Conservation (phyloP, 2,329 filamentous ascomycete genomes). For the Aspergillus sergii region DNA sequence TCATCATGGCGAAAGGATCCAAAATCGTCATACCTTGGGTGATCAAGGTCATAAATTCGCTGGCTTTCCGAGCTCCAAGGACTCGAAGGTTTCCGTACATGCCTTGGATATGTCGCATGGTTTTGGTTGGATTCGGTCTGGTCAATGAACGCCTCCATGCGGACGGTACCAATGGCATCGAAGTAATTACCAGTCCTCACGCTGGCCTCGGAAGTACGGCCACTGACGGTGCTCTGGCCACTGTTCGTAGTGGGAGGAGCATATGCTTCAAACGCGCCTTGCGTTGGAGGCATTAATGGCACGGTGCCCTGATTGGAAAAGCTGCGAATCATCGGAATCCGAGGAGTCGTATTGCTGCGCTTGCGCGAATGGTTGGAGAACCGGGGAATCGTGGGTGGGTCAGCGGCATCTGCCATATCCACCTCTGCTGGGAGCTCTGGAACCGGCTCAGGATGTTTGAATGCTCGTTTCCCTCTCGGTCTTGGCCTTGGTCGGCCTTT, state of each 20-base stretch:
- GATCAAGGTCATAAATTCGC: slow-evolving; percentile 33
- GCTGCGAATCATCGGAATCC: slow-evolving; percentile 71
- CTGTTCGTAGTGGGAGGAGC: slow-evolving; percentile 39
- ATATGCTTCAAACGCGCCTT: slow-evolving; percentile 62
- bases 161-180: slow-evolving; percentile 84
- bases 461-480: slow-evolving; percentile 44
- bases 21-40: slow-evolving; percentile 37
- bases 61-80: slow-evolving; percentile 35
- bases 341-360: slow-evolving; percentile 83
- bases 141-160: slow-evolving; percentile 96
- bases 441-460: slow-evolving; percentile 33
- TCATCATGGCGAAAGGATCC: slow-evolving; percentile 46
- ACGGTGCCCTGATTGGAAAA: slow-evolving; percentile 61
- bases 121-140: slow-evolving; percentile 40
- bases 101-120: slow-evolving; percentile 22
- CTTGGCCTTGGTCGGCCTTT: slow-evolving; percentile 66
- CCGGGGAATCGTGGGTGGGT: slow-evolving; percentile 56
- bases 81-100: slow-evolving; percentile 34
- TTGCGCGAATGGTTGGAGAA: slow-evolving; percentile 73
- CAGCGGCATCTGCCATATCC: slow-evolving; percentile 45
- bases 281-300: slow-evolving; percentile 33
- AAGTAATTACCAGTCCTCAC: slow-evolving; percentile 66
- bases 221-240: slow-evolving; percentile 49
- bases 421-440: slow-evolving; percentile 37
- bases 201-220: slow-evolving; percentile 56